A percentile compares a stretch with the other conserved stretches of the same genome.
These are phyloP conservation scores for Pichia nakasei DNA, from an alignment of 805 yeast genomes.

Conservation along the genomic window DNA sequence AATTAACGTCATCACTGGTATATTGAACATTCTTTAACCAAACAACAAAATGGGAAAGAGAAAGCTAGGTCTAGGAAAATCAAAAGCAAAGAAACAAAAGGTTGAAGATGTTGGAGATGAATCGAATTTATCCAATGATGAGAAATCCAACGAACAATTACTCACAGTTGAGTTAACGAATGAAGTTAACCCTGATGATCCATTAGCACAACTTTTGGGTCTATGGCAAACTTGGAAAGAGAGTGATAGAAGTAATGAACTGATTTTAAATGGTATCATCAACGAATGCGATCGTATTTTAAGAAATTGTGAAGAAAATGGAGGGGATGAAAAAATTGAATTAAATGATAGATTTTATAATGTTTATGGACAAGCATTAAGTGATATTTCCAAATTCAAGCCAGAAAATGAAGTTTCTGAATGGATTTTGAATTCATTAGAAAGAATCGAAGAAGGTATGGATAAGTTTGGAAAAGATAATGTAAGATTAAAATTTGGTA, in stretches of 20 bases:
- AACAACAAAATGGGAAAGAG: conserved; percentile 32
- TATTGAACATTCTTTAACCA: background rate
- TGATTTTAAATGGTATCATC: conserved; percentile 72
- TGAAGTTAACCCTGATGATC: conserved; percentile 67
- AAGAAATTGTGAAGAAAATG: conserved; percentile 33
- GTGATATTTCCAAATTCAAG: conserved; percentile 54
- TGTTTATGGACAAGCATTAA: conserved; percentile 64
- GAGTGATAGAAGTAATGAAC: conserved; percentile 52
- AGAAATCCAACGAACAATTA: conserved; percentile 24
- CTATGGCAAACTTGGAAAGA: conserved; percentile 57
- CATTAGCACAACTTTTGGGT: conserved; percentile 65
- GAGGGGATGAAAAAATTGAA: conserved; percentile 21
- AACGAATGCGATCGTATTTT: conserved; percentile 85
- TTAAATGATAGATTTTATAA: conserved; percentile 53
- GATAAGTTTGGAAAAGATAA: conserved; percentile 37
- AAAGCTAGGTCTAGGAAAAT: conserved; percentile 56
- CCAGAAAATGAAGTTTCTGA: conserved; percentile 13
- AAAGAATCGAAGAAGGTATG: conserved; percentile 55
- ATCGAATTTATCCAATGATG: conserved; percentile 12
- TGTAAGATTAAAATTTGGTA: conserved; percentile 39
- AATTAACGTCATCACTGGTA: background rate
- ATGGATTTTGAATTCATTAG: conserved; percentile 64
- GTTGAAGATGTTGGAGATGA: conserved; percentile 59
- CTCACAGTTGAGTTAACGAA: conserved; percentile 60
- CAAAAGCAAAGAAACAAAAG: conserved; percentile 35